A percentile compares a stretch with the other conserved stretches of the same genome.
These are phyloP conservation scores for Fraxinus floribunda DNA, from an alignment of 305 asterid genomes.

Conservation along the genomic window DNA sequence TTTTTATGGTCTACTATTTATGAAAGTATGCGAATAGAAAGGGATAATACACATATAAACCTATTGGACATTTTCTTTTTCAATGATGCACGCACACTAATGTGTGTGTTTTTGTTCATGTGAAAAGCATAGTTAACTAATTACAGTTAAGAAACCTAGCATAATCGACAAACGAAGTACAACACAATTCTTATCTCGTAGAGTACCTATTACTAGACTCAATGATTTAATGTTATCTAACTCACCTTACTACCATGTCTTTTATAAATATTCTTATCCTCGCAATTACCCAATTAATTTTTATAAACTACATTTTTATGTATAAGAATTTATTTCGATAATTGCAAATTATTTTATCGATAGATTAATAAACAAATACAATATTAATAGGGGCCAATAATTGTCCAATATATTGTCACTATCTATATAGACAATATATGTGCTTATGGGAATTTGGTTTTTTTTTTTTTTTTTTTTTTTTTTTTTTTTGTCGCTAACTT, in stretches of 20 bases:
- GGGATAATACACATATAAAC: too few species aligned
- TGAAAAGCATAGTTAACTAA: too few species aligned
- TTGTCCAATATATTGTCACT: not conserved
- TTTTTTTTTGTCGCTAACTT: too few species aligned
- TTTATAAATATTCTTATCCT: not conserved
- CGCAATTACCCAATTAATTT: not conserved
- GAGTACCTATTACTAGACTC: not conserved
- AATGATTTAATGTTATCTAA: not conserved
- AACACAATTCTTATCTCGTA: too few species aligned
- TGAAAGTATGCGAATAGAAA: not conserved
- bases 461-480: not conserved
- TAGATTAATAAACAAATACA: not conserved
- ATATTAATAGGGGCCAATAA: not conserved
- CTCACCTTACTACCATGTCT: too few species aligned
- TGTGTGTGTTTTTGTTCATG: too few species aligned
- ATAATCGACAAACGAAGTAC: too few species aligned
- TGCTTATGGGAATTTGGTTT: not conserved
- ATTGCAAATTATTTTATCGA: not conserved
- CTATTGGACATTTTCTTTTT: too few species aligned
- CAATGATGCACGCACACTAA: too few species aligned
- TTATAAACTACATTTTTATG: not conserved
- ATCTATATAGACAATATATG: not conserved
- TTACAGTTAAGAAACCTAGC: not conserved
- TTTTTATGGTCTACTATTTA: not conserved
- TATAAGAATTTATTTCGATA: not conserved